These are phyloP conservation scores for Stagonosporopsis rhizophila DNA, from an alignment of 2,329 filamentous ascomycete species.

Conservation along the genomic window DNA sequence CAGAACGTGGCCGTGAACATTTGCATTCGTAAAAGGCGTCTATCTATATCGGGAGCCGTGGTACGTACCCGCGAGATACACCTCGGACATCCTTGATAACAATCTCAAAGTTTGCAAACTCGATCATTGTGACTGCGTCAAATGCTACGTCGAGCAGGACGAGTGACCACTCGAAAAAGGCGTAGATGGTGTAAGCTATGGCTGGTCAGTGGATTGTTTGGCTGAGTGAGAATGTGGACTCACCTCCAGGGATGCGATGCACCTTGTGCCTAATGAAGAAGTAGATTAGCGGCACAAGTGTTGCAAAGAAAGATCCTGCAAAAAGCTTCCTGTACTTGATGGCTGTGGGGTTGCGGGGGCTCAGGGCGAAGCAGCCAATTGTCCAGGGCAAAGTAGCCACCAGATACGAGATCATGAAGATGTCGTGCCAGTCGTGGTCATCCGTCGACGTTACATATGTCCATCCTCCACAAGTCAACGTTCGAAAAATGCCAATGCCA, in stretches of 20 bases:
- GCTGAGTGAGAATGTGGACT: slow-evolving; percentile 37
- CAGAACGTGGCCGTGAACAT: slow-evolving; percentile 45
- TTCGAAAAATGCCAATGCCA: slow-evolving; percentile 81
- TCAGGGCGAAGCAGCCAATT: slow-evolving; percentile 84
- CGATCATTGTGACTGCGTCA: slow-evolving; percentile 90
- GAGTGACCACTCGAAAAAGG: slow-evolving; percentile 97
- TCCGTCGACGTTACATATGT: slow-evolving; percentile 98
- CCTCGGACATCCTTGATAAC: slow-evolving; percentile 89
- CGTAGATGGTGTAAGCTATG: slow-evolving; percentile 94
- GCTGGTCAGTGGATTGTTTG: background rate
- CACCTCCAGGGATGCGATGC: slow-evolving; percentile 90
- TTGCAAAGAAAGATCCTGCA: slow-evolving; percentile 85
- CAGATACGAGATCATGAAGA: slow-evolving; percentile 98
- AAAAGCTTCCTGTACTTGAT: slow-evolving; percentile 90
- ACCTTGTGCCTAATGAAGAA: slow-evolving; percentile 99
- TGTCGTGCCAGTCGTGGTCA: slow-evolving; percentile 98
- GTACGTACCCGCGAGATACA: slow-evolving; percentile 96
- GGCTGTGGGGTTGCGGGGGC: slow-evolving; percentile 81
- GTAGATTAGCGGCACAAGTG: slow-evolving; percentile 87
- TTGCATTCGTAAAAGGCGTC: slow-evolving; percentile 50
- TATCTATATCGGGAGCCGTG: slow-evolving; percentile 89
- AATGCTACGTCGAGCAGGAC: slow-evolving; percentile 96
- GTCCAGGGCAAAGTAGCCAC: slow-evolving; percentile 97
- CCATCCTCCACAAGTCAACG: slow-evolving; percentile 95
- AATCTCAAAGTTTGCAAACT: slow-evolving; percentile 89